Conservation (phyloP, 2,329 filamentous ascomycete species). For the Verticillium tricorpus region DNA sequence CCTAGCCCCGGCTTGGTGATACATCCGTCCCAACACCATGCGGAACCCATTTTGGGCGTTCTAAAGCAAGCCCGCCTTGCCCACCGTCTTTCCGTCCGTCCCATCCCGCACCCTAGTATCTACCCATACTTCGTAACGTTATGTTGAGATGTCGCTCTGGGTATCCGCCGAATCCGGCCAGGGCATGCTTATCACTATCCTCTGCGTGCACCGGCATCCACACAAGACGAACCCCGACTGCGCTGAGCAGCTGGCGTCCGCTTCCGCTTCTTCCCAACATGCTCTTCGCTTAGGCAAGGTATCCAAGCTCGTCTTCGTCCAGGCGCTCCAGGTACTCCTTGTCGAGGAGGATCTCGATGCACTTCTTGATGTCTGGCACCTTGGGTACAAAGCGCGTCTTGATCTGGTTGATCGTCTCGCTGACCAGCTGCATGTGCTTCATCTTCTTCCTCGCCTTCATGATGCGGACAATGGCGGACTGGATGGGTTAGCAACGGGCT, state of each 20-base stretch:
- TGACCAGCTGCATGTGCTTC: constrained; percentile 93
- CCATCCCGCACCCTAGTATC: background rate
- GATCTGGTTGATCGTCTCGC: constrained; percentile 95
- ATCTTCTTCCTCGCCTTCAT: constrained; percentile 99
- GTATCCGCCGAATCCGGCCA: background rate
- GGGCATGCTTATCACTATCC: background rate
- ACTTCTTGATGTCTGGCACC: constrained; percentile 96
- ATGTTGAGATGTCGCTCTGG: background rate
- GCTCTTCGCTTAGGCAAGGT: constrained; percentile 65
- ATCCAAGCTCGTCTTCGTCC: constrained; percentile 90
- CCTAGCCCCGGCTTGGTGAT: background rate
- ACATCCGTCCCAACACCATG: background rate
- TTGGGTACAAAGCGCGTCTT: constrained; percentile 89
- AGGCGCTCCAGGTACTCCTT: constrained; percentile 98
- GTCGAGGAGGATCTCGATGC: constrained; percentile 96
- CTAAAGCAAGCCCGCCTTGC: background rate
- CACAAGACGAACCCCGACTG: background rate
- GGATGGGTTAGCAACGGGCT: background rate
- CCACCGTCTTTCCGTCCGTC: background rate
- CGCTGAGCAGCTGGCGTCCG: background rate
- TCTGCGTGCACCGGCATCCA: background rate
- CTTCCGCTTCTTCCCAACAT: background rate
- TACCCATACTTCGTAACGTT: background rate
- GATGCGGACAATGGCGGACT: constrained; percentile 98
- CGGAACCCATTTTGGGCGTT: background rate